Percentiles rank a stretch among this genome's conserved stretches.
phyloP scores from a whole-genome alignment of 164 flowering plant species.

The Litsea cubeba region DNA sequence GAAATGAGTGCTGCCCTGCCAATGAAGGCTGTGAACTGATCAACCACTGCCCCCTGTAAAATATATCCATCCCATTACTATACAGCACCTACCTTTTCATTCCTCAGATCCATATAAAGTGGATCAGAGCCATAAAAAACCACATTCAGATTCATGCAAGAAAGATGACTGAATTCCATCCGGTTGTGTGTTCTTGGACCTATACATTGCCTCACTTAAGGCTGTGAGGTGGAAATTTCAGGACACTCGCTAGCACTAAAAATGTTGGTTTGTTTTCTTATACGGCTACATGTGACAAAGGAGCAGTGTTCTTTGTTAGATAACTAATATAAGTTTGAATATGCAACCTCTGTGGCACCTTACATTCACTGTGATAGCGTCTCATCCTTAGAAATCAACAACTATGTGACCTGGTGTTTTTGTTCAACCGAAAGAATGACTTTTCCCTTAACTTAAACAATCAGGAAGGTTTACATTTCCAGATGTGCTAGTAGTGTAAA shows the following conservation, averaged over 20 bases:
- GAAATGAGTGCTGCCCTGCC: conserved; percentile 99
- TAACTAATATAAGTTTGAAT: too few relatives aligned
- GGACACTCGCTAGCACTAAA: conserved; percentile 41
- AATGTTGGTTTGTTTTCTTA: too few relatives aligned
- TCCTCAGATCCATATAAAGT: conserved; percentile 91
- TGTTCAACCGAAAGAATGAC: too few relatives aligned
- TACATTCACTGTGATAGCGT: too few relatives aligned
- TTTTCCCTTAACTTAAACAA: too few relatives aligned
- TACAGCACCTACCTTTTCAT: conserved; percentile 65
- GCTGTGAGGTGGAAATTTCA: conserved; percentile 75
- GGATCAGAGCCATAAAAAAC: conserved; percentile 96
- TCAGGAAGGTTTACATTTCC: too few relatives aligned
- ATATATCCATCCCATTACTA: conserved; percentile 96
- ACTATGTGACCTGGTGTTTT: too few relatives aligned
- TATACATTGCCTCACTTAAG: conserved; percentile 77
- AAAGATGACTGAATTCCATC: conserved; percentile 71
- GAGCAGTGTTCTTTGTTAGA: too few relatives aligned
- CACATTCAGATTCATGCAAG: conserved; percentile 77
- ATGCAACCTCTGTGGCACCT: too few relatives aligned
- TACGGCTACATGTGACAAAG: too few relatives aligned
- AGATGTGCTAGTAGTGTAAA: too few relatives aligned
- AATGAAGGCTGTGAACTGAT: conserved; percentile 88
- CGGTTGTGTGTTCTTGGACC: conserved; percentile 86
- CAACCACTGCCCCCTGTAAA: conserved; percentile 80
- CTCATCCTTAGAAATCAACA: too few relatives aligned